Percentiles rank a stretch among this genome's conserved stretches.
phyloP scores from a whole-genome alignment of 2,329 filamentous ascomycete genomes.

The Acephala macrosclerotiorum region DNA sequence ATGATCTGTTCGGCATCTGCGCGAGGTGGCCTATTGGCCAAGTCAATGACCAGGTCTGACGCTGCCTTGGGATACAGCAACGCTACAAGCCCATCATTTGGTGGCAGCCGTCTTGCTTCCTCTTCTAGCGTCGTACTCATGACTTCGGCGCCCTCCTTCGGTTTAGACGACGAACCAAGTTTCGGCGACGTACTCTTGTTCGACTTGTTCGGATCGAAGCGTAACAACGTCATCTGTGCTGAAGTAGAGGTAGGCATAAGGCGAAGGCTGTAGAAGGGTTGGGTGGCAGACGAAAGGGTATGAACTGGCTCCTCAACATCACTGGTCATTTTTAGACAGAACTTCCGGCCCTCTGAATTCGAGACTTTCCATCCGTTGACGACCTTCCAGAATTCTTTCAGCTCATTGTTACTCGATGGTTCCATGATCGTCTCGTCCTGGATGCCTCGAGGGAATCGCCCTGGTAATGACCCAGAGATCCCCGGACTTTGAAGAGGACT shows the following conservation, averaged over 20 bases:
- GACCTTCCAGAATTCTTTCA: conserved; percentile 72
- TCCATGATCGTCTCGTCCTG: conserved; percentile 41
- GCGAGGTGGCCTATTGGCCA: conserved; percentile 46
- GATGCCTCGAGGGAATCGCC: conserved; percentile 39
- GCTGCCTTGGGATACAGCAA: conserved; percentile 72
- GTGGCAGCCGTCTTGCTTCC: conserved; percentile 57
- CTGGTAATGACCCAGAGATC: conserved; percentile 35
- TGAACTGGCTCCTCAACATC: conserved; percentile 70
- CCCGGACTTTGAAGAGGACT: conserved; percentile 41
- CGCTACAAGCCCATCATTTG: conserved; percentile 70
- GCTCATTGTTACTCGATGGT: conserved; percentile 58
- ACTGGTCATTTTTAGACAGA: conserved; percentile 63
- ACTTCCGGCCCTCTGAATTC: conserved; percentile 62
- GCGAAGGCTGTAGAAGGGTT: conserved; percentile 73
- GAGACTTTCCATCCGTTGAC: conserved; percentile 74
- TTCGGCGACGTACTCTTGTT: conserved; percentile 33
- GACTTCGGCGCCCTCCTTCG: conserved; percentile 50
- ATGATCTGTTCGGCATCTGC: conserved; percentile 66
- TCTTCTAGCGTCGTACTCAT: conserved; percentile 66
- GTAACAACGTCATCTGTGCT: conserved; percentile 64
- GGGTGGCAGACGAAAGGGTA: conserved; percentile 65
- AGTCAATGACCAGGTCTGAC: conserved; percentile 66
- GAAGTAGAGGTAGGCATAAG: conserved; percentile 70
- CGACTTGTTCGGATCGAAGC: conserved; percentile 66
- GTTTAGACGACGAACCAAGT: conserved; percentile 32